Percentiles rank a stretch among this genome's conserved stretches.
phyloP scores from a whole-genome alignment of 2,329 filamentous ascomycete species.

The Fusarium staphyleae region DNA sequence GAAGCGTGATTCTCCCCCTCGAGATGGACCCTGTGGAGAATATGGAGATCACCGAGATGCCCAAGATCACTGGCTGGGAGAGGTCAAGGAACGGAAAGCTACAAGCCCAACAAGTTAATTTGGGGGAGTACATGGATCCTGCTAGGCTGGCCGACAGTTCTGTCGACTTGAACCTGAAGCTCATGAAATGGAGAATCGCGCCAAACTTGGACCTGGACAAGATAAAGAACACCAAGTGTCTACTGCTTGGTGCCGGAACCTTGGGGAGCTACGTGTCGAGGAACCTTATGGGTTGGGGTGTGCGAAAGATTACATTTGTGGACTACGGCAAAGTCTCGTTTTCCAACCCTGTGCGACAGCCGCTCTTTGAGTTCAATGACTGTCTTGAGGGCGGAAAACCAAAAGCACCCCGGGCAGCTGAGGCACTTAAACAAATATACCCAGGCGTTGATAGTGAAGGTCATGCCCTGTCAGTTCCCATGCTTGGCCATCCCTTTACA shows the following conservation, averaged over 20 bases:
- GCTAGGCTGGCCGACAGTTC: slow-evolving; percentile 86
- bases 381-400: slow-evolving; percentile 83
- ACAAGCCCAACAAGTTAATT: slow-evolving; percentile 76
- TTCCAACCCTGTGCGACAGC: slow-evolving; percentile 95
- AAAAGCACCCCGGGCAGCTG: slow-evolving; percentile 83
- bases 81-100: slow-evolving; percentile 81
- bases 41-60: slow-evolving; percentile 64
- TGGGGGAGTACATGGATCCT: slow-evolving; percentile 95
- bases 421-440: slow-evolving; percentile 84
- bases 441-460: slow-evolving; percentile 86
- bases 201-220: slow-evolving; percentile 85
- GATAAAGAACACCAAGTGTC: slow-evolving; percentile 88
- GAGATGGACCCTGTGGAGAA: slow-evolving; percentile 59
- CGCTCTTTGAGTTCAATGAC: slow-evolving; percentile 88
- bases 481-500: slow-evolving; percentile 89
- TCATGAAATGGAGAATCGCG: slow-evolving; percentile 98
- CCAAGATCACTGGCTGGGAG: slow-evolving; percentile 96
- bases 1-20: slow-evolving; percentile 79
- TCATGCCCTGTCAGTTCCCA: slow-evolving; percentile 85
- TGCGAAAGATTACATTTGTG: slow-evolving; percentile 92
- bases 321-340: slow-evolving; percentile 94
- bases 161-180: slow-evolving; percentile 93
- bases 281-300: slow-evolving; percentile 93
- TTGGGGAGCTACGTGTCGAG: slow-evolving; percentile 93
- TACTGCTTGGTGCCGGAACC: slow-evolving; percentile 90